These are phyloP conservation scores for Dactylellina leptospora DNA, from an alignment of 2,329 filamentous ascomycete genomes.

Conservation along the genomic window DNA sequence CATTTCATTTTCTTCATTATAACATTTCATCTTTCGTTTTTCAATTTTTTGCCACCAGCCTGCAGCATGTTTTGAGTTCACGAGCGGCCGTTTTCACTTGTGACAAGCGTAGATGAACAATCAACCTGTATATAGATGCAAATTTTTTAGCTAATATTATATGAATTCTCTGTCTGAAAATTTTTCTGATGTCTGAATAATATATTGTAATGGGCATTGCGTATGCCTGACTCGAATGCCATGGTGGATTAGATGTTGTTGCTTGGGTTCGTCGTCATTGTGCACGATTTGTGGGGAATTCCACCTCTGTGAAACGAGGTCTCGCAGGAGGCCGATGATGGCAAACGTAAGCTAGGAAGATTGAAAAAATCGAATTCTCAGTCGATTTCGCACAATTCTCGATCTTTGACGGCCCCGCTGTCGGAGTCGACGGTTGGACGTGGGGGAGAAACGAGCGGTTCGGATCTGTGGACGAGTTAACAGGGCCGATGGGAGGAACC, in stretches of 20 bases:
- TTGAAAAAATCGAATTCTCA: not conserved
- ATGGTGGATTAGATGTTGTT: no score
- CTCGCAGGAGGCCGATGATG: not conserved
- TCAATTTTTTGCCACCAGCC: no score
- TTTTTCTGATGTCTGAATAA: not conserved
- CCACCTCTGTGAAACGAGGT: not conserved
- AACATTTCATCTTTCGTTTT: no score
- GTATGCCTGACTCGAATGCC: not conserved
- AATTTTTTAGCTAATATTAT: not conserved
- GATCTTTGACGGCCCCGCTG: not conserved
- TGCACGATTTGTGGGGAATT: no score
- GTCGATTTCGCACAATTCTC: not conserved
- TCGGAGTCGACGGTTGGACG: not conserved
- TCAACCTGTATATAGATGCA: not conserved
- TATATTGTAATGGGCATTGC: no score
- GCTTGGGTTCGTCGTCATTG: no score
- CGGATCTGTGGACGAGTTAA: slow-evolving; percentile 9
- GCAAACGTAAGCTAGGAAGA: not conserved
- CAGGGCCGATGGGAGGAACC: no score
- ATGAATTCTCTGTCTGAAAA: not conserved
- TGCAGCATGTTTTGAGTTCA: no score
- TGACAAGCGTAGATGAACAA: not conserved
- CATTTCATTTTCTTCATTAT: no score
- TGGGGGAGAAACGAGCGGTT: not conserved
- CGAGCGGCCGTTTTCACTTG: not conserved